Conservation (phyloP, 306 rosid species). For the Lathyrus sativus region DNA sequence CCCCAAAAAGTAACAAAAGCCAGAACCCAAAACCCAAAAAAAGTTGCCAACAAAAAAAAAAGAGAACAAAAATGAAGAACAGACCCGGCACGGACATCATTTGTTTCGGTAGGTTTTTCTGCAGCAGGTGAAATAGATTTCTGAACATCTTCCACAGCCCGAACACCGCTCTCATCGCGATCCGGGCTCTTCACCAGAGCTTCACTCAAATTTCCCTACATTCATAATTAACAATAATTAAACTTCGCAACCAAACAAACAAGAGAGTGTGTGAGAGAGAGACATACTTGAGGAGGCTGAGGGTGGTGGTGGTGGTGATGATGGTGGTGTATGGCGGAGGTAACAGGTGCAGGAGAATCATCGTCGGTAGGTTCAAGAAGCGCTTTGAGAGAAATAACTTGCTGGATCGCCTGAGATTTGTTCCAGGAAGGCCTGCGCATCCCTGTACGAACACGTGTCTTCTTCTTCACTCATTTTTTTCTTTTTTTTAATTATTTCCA, state of each 20-base stretch:
- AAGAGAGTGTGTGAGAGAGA: neutral
- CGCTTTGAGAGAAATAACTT: slow-evolving; percentile 95
- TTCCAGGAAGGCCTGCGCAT: slow-evolving; percentile 99
- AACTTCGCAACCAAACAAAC: slow-evolving; percentile 20
- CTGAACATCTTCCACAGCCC: slow-evolving; percentile 45
- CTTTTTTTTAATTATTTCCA: neutral
- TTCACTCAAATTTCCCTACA: slow-evolving; percentile 52
- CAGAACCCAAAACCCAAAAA: neutral
- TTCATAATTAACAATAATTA: neutral
- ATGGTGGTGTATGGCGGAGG: slow-evolving; percentile 29
- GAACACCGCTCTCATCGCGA: slow-evolving; percentile 50
- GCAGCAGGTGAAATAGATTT: slow-evolving; percentile 53
- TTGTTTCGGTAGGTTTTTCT: slow-evolving; percentile 55
- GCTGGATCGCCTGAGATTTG: slow-evolving; percentile 99
- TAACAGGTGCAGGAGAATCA: slow-evolving; percentile 56
- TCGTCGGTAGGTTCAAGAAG: slow-evolving; percentile 76
- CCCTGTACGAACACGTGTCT: slow-evolving; percentile 92
- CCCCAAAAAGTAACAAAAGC: neutral
- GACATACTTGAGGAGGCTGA: slow-evolving; percentile 27
- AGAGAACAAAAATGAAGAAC: neutral
- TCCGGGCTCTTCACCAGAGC: slow-evolving; percentile 45
- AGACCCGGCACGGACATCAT: slow-evolving; percentile 68
- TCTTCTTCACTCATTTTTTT: slow-evolving; percentile 16
- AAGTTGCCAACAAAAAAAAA: neutral
- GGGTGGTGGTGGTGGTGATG: slow-evolving; percentile 13